Percentiles rank a stretch among this genome's conserved stretches.
Conservation (phyloP, 495 filamentous ascomycete species). For the Schizothecium vesticola region DNA sequence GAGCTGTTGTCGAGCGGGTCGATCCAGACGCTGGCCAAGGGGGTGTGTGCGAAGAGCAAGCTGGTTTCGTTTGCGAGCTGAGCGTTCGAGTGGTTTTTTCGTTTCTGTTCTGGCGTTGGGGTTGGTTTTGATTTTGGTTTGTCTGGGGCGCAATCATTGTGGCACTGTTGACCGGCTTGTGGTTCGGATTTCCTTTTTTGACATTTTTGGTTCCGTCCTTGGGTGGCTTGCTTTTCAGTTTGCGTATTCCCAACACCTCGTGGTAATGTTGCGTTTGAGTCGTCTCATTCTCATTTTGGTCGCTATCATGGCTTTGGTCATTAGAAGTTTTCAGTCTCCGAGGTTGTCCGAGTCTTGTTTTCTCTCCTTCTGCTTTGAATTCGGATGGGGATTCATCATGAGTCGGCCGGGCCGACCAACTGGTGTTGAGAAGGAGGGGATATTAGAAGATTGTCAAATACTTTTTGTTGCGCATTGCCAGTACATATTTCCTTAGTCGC, state of each 20-base stretch:
- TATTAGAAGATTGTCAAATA: background rate
- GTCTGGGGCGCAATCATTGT: background rate
- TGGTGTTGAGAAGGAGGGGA: background rate
- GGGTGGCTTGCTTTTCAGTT: background rate
- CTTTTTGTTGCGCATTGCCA: too few species aligned
- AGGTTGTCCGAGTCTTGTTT: background rate
- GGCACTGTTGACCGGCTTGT: background rate
- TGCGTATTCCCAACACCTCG: background rate
- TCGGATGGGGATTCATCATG: background rate
- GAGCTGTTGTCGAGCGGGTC: conserved; percentile 47
- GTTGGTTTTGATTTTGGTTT: background rate
- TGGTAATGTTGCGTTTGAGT: background rate
- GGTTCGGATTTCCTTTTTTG: background rate
- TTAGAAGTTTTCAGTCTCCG: background rate
- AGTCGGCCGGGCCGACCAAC: background rate
- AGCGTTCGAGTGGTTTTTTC: background rate
- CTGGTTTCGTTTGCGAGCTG: conserved; percentile 22
- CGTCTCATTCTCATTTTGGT: background rate
- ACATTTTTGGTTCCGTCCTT: background rate
- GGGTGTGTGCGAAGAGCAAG: conserved; percentile 48
- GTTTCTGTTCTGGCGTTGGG: background rate
- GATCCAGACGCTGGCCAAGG: conserved; percentile 44
- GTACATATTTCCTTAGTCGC: background rate
- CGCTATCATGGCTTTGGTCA: background rate
- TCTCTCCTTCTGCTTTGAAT: background rate